Evolutionary conservation across 306 rosid genomes (phyloP).

Genomic region (Cotoneaster glaucophyllus): DNA sequence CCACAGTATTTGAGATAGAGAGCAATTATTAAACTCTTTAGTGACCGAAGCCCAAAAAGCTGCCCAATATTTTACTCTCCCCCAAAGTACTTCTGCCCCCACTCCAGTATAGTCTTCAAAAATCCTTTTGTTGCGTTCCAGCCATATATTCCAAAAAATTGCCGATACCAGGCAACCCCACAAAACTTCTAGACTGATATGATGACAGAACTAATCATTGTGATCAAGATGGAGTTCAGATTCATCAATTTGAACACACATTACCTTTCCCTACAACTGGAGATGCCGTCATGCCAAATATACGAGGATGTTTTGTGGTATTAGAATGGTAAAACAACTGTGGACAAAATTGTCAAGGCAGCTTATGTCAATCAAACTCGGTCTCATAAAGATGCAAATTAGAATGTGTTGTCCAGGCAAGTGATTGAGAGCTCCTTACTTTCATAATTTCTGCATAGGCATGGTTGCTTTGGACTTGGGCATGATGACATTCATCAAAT

Average conservation of each 20-base stretch:
- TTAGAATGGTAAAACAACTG: constrained; percentile 51
- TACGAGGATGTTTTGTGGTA: constrained; percentile 57
- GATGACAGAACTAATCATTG: neutral
- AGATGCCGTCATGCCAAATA: constrained; percentile 99
- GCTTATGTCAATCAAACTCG: constrained; percentile 7
- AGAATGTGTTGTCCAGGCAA: constrained; percentile 13
- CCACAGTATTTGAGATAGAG: no score
- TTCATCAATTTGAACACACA: neutral
- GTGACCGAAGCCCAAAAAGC: no score
- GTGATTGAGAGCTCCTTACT: constrained; percentile 42
- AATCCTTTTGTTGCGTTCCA: no score
- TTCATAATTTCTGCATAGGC: constrained; percentile 86
- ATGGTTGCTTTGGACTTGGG: constrained; percentile 83
- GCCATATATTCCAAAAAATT: no score
- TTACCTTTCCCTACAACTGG: constrained; percentile 96
- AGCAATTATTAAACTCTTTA: no score
- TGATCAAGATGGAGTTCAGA: neutral
- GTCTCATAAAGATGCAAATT: constrained; percentile 5
- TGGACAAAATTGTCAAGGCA: constrained; percentile 16
- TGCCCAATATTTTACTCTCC: no score
- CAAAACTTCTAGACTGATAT: neutral
- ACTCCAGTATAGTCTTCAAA: no score
- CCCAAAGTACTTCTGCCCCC: no score
- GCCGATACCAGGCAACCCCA: no score
- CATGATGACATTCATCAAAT: constrained; percentile 98